Evolutionary conservation across 495 filamentous ascomycete genomes (phyloP), one percentile per base, ranked within the genome.

Genomic region (Penicillium taxi): DNA sequence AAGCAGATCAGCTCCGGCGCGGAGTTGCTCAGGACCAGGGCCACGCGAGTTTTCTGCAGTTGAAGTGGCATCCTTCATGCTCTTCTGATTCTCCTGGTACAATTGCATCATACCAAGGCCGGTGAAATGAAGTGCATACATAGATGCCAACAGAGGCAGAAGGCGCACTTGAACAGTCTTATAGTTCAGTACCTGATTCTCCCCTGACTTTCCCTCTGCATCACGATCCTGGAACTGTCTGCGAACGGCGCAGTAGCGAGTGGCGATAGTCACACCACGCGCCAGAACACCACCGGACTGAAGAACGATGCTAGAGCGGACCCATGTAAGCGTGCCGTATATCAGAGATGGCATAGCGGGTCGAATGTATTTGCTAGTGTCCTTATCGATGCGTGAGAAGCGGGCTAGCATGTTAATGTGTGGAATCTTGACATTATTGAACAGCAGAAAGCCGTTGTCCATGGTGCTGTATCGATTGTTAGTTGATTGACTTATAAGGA

Each of bases 371-470:
- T 74, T 69, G 55, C 69, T 73, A 1, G 75, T 79, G 7, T 69
- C 60, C 14, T 70, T 69, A 46, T 82, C 77, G 17, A 87, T 71
- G 26, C 64, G 44, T 0, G 77, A 75, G 52, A 80, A 82, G 9
- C 72, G 69, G 17, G 74, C 75, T 23, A 86, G 59, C 82, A 86
- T 84, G 52, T 74, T 78, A 20, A 74, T 52, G 41, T 83, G 78
- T 5, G 80, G 80, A 16, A 85, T 64, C 45, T 81, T 80, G 45
- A 83, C 67, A 5, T 82, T 65, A 56, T 83, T 81, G 54, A 87
- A 76, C 18, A 81, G 67, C 15, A 86, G 62, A 62, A 80, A 87
- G 3, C 82, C 82, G 43, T 86, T 87, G 55, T 86, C 82, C 73
- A 82, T 79, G 12, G 77, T 82, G 45, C 75, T 72, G 44, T 31